Percentiles rank a stretch among this genome's conserved stretches.
phyloP scores from a whole-genome alignment of 768 basidiomycete species.

The Boletus tylopilopsis region DNA sequence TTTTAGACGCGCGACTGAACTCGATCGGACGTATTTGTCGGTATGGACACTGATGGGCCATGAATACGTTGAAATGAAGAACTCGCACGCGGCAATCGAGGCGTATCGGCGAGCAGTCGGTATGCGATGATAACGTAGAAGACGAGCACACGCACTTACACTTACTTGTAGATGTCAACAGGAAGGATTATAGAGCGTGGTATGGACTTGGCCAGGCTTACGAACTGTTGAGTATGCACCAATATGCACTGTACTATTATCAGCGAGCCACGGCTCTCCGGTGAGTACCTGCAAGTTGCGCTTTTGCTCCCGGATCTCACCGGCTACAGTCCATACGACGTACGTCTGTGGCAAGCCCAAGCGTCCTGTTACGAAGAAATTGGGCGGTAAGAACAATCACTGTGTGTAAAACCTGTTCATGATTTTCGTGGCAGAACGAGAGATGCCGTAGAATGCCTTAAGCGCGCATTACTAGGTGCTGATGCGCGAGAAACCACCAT shows the following conservation, averaged over 20 bases:
- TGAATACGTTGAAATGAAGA: conserved; percentile 98
- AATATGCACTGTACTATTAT: conserved; percentile 95
- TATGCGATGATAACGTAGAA: conserved; percentile 36
- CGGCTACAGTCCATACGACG: conserved; percentile 79
- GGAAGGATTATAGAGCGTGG: conserved; percentile 98
- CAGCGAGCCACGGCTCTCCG: conserved; percentile 91
- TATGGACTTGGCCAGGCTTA: conserved; percentile 98
- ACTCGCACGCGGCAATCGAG: conserved; percentile 98
- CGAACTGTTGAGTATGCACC: conserved; percentile 93
- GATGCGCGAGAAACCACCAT: conserved; percentile 74
- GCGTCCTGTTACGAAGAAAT: conserved; percentile 93
- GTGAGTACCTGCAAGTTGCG: conserved; percentile 36
- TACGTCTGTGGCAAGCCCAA: conserved; percentile 93
- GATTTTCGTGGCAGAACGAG: conserved; percentile 48
- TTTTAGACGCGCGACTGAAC: conserved; percentile 90
- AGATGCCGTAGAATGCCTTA: conserved; percentile 90
- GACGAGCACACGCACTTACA: not conserved
- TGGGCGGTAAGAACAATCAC: conserved; percentile 53
- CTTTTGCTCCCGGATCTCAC: conserved; percentile 2
- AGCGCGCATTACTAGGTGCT: conserved; percentile 81
- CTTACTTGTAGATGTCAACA: conserved; percentile 73
- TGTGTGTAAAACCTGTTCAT: conserved; percentile 2
- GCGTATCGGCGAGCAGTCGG: conserved; percentile 95
- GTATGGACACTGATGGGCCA: conserved; percentile 99
- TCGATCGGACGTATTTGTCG: conserved; percentile 91